A percentile compares a stretch with the other conserved stretches of the same genome.
Conservation (phyloP, 805 yeast species). For the Yamadazyma tumulicola region DNA sequence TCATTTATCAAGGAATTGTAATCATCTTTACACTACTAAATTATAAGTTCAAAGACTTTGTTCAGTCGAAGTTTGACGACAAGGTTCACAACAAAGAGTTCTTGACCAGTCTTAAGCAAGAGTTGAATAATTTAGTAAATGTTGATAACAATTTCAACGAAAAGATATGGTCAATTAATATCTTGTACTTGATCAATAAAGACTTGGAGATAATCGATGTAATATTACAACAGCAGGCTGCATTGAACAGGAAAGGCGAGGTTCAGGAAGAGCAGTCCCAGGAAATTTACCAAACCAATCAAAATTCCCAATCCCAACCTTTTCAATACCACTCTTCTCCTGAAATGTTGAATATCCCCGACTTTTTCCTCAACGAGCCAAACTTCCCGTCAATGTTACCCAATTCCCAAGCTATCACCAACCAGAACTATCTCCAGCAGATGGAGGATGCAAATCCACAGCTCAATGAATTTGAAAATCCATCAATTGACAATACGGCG, state of each 20-base stretch:
- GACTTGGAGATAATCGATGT: conserved; percentile 24
- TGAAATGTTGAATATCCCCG: background rate
- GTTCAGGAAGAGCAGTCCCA: background rate
- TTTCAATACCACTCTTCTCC: background rate
- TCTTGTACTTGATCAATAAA: conserved; percentile 28
- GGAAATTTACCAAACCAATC: background rate
- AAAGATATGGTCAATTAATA: conserved; percentile 34
- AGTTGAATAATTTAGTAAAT: conserved; percentile 20
- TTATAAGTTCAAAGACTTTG: conserved; percentile 28
- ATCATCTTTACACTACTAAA: conserved; percentile 49
- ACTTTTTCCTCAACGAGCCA: background rate
- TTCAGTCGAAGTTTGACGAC: conserved; percentile 5
- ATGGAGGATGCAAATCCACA: background rate
- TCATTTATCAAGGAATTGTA: conserved; percentile 49
- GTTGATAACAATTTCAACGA: conserved; percentile 22
- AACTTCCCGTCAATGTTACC: background rate
- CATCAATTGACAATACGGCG: conserved; percentile 4
- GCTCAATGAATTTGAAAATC: conserved; percentile 2
- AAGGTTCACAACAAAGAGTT: conserved; percentile 14
- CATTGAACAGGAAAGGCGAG: no score
- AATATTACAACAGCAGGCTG: conserved; percentile 11
- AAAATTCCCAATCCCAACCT: background rate
- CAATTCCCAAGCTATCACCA: background rate
- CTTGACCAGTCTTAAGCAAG: conserved; percentile 20
- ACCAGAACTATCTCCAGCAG: background rate